Evolutionary conservation across 805 yeast species (phyloP), one percentile per base, ranked within the genome.

Genomic region (Saccharomycopsis capsularis): DNA sequence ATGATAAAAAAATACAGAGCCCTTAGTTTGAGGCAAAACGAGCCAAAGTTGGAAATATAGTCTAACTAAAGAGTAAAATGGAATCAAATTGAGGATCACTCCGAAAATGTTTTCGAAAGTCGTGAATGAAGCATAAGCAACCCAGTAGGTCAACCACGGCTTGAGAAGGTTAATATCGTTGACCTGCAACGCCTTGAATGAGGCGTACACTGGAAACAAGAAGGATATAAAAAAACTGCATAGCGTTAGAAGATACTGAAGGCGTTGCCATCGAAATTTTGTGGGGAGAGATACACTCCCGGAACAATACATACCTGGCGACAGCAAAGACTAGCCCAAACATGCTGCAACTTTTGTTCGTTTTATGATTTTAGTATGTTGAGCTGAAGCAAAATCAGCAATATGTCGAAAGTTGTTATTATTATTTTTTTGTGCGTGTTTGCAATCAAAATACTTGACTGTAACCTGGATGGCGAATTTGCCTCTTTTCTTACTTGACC

Each of bases 91-190:
- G 37, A 71, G 58, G n/a, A 85, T 45, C 19, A 76, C 67, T 7
- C 73, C 63, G 18, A 76, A 55, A 29, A 67, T 6, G 27, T 27
- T 42, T 24, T 43, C 60, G 40, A 73, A 67, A 50, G 73, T 75
- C 11, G 65, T 55, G 1, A 66, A 63, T 5, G 68, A 54, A 3
- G 81, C 73, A 46, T 73, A 63, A 1, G 83, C 79, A 11, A 82
- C 68, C 95, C 95, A 87, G 63, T 84, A 81, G 50, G 71, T 65
- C 32, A 75, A 63, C 76, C 81, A 74, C 9, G 74, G 69, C 40
- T 65, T 63, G 5, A 68, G 54, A n/a, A 61, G 59, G 2, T 64
- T 50, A 36, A 58, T 49, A 50, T 69, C 71, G 56, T 70, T 68
- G 42, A 64, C 56, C 47, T 74, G 72, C 48, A 79, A 68, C 1